These are phyloP conservation scores for Vitis riparia DNA, from an alignment of 164 flowering plant species.

Conservation along the genomic window DNA sequence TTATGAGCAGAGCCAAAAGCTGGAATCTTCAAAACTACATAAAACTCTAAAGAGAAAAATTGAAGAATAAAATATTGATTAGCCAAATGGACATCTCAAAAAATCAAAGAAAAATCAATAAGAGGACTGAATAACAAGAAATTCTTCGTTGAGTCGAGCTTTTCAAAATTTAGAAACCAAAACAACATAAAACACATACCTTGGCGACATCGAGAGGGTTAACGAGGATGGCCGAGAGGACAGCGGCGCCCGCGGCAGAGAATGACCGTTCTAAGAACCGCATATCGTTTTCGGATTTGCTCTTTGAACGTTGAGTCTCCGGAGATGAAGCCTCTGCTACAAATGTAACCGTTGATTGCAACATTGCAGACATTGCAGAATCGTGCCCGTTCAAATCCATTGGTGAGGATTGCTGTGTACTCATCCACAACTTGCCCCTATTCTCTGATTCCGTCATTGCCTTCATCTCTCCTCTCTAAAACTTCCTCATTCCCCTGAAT, in stretches of 20 bases:
- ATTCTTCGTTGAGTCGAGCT: not conserved
- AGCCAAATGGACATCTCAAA: too few relatives aligned
- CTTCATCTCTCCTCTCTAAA: not conserved
- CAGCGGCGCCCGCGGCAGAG: slow-evolving; percentile 75
- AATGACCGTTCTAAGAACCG: slow-evolving; percentile 46
- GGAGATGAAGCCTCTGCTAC: slow-evolving; percentile 4
- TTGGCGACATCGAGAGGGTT: slow-evolving; percentile 74
- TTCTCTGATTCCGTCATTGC: slow-evolving; percentile 26
- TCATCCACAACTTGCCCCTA: slow-evolving; percentile 22
- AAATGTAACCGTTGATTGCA: slow-evolving; percentile 12
- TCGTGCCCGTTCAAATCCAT: slow-evolving; percentile 7
- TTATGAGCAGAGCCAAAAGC: too few relatives aligned
- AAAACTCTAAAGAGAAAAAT: too few relatives aligned
- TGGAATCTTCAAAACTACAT: too few relatives aligned
- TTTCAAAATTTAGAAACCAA: not conserved
- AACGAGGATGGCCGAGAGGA: slow-evolving; percentile 60
- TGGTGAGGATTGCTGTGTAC: slow-evolving; percentile 14
- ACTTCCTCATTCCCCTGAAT: slow-evolving; percentile 2
- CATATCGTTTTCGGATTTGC: slow-evolving; percentile 19
- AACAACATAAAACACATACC: slow-evolving; percentile 24
- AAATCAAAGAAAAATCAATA: too few relatives aligned
- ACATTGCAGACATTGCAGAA: slow-evolving; percentile 4
- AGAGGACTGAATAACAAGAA: not conserved
- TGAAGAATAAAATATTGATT: too few relatives aligned
- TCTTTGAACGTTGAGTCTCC: not conserved